Conservation (phyloP, 371 early-diverging fungal species). For the Batkoa obscura region DNA sequence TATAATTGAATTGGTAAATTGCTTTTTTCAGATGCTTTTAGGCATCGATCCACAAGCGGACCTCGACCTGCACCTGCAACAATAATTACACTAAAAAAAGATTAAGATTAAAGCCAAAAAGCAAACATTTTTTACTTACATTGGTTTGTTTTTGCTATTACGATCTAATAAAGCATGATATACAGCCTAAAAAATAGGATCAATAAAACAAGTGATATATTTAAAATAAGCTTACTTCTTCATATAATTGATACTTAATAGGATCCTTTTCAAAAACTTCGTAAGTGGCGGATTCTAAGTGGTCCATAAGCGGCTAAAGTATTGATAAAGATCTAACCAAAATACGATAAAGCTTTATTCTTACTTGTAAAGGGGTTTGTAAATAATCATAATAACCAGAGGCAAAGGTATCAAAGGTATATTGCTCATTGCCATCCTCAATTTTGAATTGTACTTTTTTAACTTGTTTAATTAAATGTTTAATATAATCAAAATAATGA, state of each 20-base stretch:
- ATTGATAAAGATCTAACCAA: neutral
- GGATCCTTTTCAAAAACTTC: conserved; percentile 86
- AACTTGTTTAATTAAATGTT: no score
- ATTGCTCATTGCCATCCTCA: neutral
- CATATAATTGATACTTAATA: conserved; percentile 79
- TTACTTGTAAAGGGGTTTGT: conserved; percentile 59
- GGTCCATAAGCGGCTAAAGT: conserved; percentile 69
- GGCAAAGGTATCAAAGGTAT: conserved; percentile 42
- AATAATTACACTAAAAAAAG: conserved; percentile 50
- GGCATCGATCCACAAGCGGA: conserved; percentile 62
- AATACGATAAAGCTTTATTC: neutral
- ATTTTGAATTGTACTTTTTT: no score
- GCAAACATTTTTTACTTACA: conserved; percentile 13
- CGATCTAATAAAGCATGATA: conserved; percentile 36
- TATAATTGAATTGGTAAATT: conserved; percentile 40
- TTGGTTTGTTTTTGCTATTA: conserved; percentile 18
- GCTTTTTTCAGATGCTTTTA: conserved; percentile 52
- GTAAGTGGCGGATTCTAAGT: conserved; percentile 78
- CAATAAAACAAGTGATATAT: neutral
- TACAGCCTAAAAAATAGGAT: conserved; percentile 20
- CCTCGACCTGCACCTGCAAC: conserved; percentile 71
- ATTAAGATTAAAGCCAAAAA: conserved; percentile 9
- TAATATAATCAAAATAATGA: no score
- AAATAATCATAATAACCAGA: conserved; percentile 69
- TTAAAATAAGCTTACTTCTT: conserved; percentile 22